phyloP scores from a whole-genome alignment of 148 eudicot genomes.

The Dysphania ambrosioides region DNA sequence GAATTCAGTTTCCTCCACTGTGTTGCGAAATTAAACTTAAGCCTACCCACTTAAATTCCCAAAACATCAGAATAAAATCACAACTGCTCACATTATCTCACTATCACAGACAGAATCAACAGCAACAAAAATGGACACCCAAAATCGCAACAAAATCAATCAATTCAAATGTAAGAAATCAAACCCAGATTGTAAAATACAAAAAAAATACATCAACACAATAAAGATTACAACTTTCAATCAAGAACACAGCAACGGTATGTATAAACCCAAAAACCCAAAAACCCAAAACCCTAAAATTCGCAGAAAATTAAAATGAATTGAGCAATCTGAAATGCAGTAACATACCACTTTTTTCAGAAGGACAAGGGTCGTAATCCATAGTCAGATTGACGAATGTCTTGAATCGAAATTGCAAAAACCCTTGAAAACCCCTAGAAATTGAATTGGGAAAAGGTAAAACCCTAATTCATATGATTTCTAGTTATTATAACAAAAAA shows the following conservation, averaged over 20 bases:
- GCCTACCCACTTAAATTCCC: not conserved
- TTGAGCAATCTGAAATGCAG: not conserved
- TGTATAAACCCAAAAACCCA: not conserved
- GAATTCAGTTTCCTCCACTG: not conserved
- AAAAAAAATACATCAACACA: not conserved
- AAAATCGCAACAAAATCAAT: not conserved
- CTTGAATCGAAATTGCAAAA: not conserved
- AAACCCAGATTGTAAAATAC: not conserved
- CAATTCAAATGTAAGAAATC: not conserved
- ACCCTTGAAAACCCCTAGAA: slow-evolving; percentile 30
- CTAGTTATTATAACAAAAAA: no score
- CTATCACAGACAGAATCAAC: not conserved
- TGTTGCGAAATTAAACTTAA: not conserved
- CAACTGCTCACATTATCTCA: not conserved
- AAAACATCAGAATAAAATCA: not conserved
- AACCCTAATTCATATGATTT: not conserved
- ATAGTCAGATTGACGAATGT: slow-evolving; percentile 24
- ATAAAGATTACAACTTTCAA: not conserved
- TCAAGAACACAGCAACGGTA: not conserved
- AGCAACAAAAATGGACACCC: no score
- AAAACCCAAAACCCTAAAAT: slow-evolving; percentile 28
- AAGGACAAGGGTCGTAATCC: slow-evolving; percentile 35
- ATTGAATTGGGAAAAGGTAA: not conserved
- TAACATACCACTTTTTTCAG: slow-evolving; percentile 29
- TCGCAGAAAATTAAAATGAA: not conserved